phyloP scores from a whole-genome alignment of 129 eudicot genomes.

The Flaveria sonorensis region DNA sequence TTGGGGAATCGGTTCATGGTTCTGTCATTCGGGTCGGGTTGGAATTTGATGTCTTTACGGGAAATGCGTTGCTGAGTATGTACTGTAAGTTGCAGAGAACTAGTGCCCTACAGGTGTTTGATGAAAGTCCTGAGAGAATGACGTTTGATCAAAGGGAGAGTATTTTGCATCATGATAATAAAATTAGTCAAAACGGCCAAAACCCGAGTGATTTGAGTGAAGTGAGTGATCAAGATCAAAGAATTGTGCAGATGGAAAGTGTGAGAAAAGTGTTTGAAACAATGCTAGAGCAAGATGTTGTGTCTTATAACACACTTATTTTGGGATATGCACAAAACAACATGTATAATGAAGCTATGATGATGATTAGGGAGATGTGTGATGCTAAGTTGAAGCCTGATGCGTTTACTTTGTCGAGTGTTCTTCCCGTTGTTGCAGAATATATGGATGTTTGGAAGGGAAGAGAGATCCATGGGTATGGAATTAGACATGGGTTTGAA shows the following conservation, averaged over 20 bases:
- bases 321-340: conserved; percentile 61
- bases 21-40: conserved; percentile 61
- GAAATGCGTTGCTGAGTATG: conserved; percentile 81
- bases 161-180: neutral
- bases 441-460: conserved; percentile 61
- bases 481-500: conserved; percentile 56
- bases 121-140: conserved; percentile 44
- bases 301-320: conserved; percentile 75
- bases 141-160: neutral
- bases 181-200: neutral
- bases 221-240: conserved; percentile 5
- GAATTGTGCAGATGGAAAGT: conserved; percentile 27
- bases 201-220: conserved; percentile 13
- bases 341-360: conserved; percentile 55
- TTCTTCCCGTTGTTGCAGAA: conserved; percentile 63
- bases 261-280: conserved; percentile 67
- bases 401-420: conserved; percentile 63
- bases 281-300: conserved; percentile 59
- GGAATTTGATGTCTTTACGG: conserved; percentile 58
- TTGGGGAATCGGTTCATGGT: conserved; percentile 75
- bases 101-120: conserved; percentile 49
- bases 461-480: conserved; percentile 83
- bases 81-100: conserved; percentile 54
- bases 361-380: conserved; percentile 59
- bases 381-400: conserved; percentile 58